Evolutionary conservation across 352 stramenopile species (phyloP), one percentile per base, ranked within the genome.

Genomic region (Phytophthora foliorum): DNA sequence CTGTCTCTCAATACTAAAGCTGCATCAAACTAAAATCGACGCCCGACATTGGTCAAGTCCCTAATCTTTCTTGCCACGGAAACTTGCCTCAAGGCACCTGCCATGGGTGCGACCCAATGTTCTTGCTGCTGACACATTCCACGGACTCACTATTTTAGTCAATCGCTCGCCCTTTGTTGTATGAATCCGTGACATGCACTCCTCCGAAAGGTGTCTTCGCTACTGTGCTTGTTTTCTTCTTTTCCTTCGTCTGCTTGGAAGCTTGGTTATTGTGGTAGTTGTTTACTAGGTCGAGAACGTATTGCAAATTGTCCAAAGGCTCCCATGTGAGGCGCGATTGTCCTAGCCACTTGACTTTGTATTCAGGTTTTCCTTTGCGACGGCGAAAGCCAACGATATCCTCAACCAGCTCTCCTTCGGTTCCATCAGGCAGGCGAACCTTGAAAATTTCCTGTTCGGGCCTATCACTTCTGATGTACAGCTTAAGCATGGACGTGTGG

Each of bases 331-430:
- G 6, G 6, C 22, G n/a, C n/a, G 29, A 31, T 36, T 63, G 42
- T 25, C 55, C 41, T 9, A 63, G 4, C 31, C 42, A 63, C 31
- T 46, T 63, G 2, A 63, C 55, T 13, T 63, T 29, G 21, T 63
- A 48, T 27, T 55, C 32, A 14, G n/a, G 3, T 31, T 48, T 63
- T 9, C 55, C 55, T 48, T 29, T 44, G 0, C 9, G n/a, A 7
- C 42, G 27, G 6, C 52, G 52, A 41, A 24, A 34, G 22, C 32
- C 55, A 21, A 55, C 55, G 22, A 62, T 63, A 16, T 63, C 42
- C 31, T 63, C 55, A 16, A 55, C 55, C 34, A 63, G 25, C 25
- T 63, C 42, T 19, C 44, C 55, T 31, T 63, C 55, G 29, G 11
- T 55, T 17, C 13, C 25, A 38, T 51, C 38, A 2, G 53, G 36